A percentile compares a stretch with the other conserved stretches of the same genome.
Conservation (phyloP, 2,329 filamentous ascomycete species). For the Neoarthrinium moseri region DNA sequence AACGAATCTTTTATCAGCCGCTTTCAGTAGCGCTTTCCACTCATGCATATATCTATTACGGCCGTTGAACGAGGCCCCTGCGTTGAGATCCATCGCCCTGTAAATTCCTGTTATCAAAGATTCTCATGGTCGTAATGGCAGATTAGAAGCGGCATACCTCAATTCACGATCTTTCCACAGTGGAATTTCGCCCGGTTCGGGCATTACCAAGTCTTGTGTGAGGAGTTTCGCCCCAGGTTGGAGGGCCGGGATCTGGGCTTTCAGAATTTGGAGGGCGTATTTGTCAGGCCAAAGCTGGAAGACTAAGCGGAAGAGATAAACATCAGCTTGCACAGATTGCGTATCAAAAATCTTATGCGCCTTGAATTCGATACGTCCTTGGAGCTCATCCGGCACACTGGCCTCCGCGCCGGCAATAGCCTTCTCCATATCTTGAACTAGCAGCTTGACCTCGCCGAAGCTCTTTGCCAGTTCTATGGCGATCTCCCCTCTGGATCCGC, state of each 20-base stretch:
- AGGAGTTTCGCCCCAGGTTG: conserved; percentile 30
- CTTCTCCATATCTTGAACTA: conserved; percentile 32
- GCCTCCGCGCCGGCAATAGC: conserved; percentile 14
- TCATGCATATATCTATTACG: no score
- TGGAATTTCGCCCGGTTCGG: no score
- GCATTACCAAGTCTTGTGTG: no score
- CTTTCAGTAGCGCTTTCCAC: no score
- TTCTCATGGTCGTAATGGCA: background rate
- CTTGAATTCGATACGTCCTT: conserved; percentile 12
- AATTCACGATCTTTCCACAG: background rate
- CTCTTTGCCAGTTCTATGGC: conserved; percentile 22
- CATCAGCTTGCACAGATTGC: conserved; percentile 26
- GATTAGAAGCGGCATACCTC: background rate
- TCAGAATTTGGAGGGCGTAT: conserved; percentile 28
- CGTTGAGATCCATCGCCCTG: no score
- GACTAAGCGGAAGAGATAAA: conserved; percentile 42
- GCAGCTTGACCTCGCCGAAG: conserved; percentile 25
- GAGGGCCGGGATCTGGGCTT: conserved; percentile 34
- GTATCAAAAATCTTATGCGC: conserved; percentile 19
- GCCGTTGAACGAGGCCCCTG: no score
- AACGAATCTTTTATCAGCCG: no score
- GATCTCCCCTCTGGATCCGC: conserved; percentile 24
- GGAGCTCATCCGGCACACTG: conserved; percentile 12
- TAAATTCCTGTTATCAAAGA: no score
- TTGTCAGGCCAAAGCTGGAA: conserved; percentile 45